Percentiles rank a stretch among this genome's conserved stretches.
Evolutionary conservation across 2,329 filamentous ascomycete species (phyloP).

Genomic region (Boeremia exigua): DNA sequence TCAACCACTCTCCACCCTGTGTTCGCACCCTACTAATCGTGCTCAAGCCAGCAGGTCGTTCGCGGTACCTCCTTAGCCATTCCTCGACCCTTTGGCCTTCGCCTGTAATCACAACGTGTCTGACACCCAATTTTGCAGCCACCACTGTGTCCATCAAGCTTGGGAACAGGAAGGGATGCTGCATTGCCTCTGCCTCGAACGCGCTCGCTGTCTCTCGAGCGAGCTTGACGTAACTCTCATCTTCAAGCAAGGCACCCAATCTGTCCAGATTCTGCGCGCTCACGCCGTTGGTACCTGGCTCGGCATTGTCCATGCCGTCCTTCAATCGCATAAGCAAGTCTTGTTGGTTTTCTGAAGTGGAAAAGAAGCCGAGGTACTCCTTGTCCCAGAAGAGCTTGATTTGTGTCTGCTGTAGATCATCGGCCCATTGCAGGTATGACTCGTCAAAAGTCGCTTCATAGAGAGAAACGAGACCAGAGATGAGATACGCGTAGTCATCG

Average conservation of each 20-base stretch:
- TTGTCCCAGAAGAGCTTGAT: constrained; percentile 78
- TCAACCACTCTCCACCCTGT: constrained; percentile 55
- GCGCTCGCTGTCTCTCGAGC: constrained; percentile 79
- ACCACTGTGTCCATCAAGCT: constrained; percentile 80
- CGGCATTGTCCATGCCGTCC: constrained; percentile 91
- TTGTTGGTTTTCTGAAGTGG: constrained; percentile 66
- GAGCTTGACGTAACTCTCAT: constrained; percentile 66
- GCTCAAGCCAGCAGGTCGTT: constrained; percentile 45
- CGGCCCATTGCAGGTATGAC: constrained; percentile 78
- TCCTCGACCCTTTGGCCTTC: constrained; percentile 51
- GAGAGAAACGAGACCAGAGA: constrained; percentile 80
- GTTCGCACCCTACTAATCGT: constrained; percentile 46
- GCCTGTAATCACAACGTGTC: constrained; percentile 63
- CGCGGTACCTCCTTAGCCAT: constrained; percentile 50
- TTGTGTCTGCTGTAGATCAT: constrained; percentile 79
- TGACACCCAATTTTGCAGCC: constrained; percentile 72
- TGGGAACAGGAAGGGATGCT: constrained; percentile 91
- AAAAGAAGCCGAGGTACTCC: constrained; percentile 70
- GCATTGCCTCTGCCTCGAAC: constrained; percentile 89
- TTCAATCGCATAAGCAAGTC: constrained; percentile 86
- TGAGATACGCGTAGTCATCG: constrained; percentile 92
- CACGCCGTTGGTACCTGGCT: constrained; percentile 88
- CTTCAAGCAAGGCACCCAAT: constrained; percentile 72
- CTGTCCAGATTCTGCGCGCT: constrained; percentile 88
- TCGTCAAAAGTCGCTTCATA: constrained; percentile 84